Conservation (phyloP, 495 filamentous ascomycete genomes). For the Aspergillus olivimuriae region DNA sequence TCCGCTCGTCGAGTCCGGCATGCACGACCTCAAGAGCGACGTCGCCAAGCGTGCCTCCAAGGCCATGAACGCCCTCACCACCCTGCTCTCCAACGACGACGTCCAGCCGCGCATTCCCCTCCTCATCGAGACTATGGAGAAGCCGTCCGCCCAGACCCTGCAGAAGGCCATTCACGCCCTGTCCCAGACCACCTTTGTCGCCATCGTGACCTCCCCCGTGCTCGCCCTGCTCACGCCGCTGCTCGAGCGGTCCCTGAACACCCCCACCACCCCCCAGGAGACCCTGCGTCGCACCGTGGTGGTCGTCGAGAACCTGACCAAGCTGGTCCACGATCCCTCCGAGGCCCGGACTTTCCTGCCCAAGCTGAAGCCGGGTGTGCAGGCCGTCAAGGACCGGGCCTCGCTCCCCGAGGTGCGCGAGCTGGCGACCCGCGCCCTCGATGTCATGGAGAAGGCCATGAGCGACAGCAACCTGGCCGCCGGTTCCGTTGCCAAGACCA, state of each 20-base stretch:
- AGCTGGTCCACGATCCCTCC: constrained; percentile 94
- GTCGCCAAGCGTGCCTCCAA: constrained; percentile 82
- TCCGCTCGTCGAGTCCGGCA: constrained; percentile 83
- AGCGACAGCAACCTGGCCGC: constrained; percentile 50
- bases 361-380: constrained; percentile 90
- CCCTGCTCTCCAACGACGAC: constrained; percentile 93
- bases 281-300: constrained; percentile 92
- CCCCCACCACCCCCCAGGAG: constrained; percentile 84
- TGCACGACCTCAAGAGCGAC: constrained; percentile 93
- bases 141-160: constrained; percentile 80
- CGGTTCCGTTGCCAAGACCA: constrained; percentile 61
- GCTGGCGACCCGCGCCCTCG: constrained; percentile 73
- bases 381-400: constrained; percentile 77
- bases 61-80: constrained; percentile 85
- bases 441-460: constrained; percentile 94
- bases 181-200: constrained; percentile 97
- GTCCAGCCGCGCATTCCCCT: constrained; percentile 89
- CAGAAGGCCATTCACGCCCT: constrained; percentile 96
- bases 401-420: constrained; percentile 93
- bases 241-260: constrained; percentile 86
- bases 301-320: constrained; percentile 98
- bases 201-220: constrained; percentile 94
- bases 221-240: constrained; percentile 95
- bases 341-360: constrained; percentile 95
- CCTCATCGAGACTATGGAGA: constrained; percentile 90